Evolutionary conservation across 2,329 filamentous ascomycete genomes (phyloP), one percentile per base, ranked within the genome.

Genomic region (Ilyonectria destructans): DNA sequence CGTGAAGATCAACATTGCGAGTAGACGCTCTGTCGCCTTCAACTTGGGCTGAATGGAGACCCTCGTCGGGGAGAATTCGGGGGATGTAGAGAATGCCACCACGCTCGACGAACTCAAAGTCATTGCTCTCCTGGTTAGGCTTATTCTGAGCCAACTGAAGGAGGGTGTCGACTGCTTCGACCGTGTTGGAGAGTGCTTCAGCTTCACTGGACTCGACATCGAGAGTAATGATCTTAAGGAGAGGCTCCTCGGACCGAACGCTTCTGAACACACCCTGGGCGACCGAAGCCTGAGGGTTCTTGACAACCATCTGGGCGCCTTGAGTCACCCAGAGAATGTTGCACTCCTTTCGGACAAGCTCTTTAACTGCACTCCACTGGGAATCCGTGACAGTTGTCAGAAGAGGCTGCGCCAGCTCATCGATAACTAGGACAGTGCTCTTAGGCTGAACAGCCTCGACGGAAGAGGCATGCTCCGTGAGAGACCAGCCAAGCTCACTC

Each of bases 201-300:
- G 33, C 26, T 3, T 33, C 58, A 3, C n/a, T 55, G 10, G 63
- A 62, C 52, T 68, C 61, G 17, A 68, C 61, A 21, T 68, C 66
- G 2, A 68, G 51, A 37, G 61, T 64, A 15, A 64, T 51, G 10
- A 68, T 61, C 19, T 51, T 58, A 15, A 61, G 35, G 12, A 60
- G 40, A n/a, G 66, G 61, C n/a, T 65, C 61, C 31, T 65, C 61
- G 2, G 54, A 49, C 2, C 66, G 61, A 15, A 65, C 51, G 8
- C 29, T 55, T 19, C 66, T 56, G 66, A 68, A 68, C 9, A 68
- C n/a, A 26, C 66, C 66, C 21, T 68, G 66, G 17, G 56, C 56
- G 6, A 61, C 33, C 4, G 66, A 45, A 35, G 35, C 21, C 12
- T 56, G 23, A 4, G 66, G 66, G 12, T 60, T 45, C n/a, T 58